Conservation (phyloP, 2,329 filamentous ascomycete genomes). For the Cladosporium sp. region DNA sequence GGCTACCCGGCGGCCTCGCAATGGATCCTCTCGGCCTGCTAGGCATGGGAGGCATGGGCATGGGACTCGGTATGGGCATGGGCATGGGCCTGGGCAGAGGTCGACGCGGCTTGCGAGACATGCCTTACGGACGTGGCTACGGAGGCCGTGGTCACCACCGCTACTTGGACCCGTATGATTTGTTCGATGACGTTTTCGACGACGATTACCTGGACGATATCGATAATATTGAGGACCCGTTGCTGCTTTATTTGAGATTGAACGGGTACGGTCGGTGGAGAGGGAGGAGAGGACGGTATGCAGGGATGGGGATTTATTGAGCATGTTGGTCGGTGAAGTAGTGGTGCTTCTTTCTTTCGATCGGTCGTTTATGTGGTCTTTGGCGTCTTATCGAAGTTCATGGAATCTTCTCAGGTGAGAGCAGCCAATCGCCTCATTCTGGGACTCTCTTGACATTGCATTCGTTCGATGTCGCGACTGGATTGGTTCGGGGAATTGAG, state of each 20-base stretch:
- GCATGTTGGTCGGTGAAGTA: too few species aligned
- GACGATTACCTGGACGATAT: slow-evolving; percentile 3
- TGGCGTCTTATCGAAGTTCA: too few species aligned
- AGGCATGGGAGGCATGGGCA: slow-evolving; percentile 5
- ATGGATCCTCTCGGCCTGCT: too few species aligned
- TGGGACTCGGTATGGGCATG: slow-evolving; percentile 10
- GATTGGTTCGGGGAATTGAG: too few species aligned
- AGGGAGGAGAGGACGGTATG: neutral
- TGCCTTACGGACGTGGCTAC: neutral
- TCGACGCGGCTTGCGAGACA: neutral
- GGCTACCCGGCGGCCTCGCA: neutral
- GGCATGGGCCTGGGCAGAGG: slow-evolving; percentile 1
- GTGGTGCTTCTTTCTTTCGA: too few species aligned
- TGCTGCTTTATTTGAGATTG: neutral
- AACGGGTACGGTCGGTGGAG: neutral
- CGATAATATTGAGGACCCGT: slow-evolving; percentile 3
- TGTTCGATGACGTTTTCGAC: slow-evolving; percentile 4
- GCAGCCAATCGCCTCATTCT: too few species aligned
- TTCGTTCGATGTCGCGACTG: too few species aligned
- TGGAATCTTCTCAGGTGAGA: too few species aligned
- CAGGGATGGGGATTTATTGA: neutral
- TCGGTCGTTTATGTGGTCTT: too few species aligned
- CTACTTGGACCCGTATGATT: neutral
- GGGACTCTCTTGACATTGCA: too few species aligned
- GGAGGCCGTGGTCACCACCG: neutral